Percentiles rank a stretch among this genome's conserved stretches.
These are phyloP conservation scores for Globisporangium viniferum DNA, from an alignment of 352 stramenopile genomes.

Conservation along the genomic window DNA sequence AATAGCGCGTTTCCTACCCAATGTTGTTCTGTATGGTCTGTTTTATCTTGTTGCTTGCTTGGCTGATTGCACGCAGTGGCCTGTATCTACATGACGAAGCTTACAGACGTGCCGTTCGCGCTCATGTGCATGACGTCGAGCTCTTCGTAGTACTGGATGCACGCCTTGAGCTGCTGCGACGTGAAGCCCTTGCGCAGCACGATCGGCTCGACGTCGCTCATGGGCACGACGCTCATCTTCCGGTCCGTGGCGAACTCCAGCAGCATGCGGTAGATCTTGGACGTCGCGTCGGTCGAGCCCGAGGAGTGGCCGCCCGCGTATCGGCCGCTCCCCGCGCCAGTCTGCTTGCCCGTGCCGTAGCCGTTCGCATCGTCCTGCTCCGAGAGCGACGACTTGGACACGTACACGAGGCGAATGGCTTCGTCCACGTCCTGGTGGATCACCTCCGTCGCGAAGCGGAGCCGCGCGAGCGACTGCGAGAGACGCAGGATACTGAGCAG, in stretches of 20 bases:
- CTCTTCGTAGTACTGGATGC: conserved; percentile 93
- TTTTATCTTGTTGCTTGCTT: neutral
- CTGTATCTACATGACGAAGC: conserved; percentile 48
- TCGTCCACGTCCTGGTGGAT: conserved; percentile 98
- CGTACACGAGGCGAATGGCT: conserved; percentile 95
- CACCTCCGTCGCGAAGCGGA: conserved; percentile 95
- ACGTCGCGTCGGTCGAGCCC: conserved; percentile 88
- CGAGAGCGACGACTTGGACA: conserved; percentile 95
- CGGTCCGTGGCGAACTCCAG: conserved; percentile 90
- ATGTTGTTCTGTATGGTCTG: neutral
- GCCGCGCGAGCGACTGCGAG: conserved; percentile 93
- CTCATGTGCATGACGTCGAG: conserved; percentile 85
- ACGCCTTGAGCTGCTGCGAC: conserved; percentile 92
- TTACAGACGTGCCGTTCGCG: conserved; percentile 69
- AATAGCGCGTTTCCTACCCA: neutral
- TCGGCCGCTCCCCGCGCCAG: conserved; percentile 20
- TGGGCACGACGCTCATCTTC: conserved; percentile 67
- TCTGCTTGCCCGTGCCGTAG: conserved; percentile 14
- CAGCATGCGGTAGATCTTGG: conserved; percentile 95
- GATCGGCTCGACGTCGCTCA: conserved; percentile 91
- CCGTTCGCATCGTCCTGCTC: conserved; percentile 81
- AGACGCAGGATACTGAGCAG: conserved; percentile 98
- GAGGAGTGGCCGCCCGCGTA: conserved; percentile 16
- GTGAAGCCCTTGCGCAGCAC: conserved; percentile 97
- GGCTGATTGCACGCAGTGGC: neutral